A percentile compares a stretch with the other conserved stretches of the same genome.
Conservation (phyloP, 495 filamentous ascomycete genomes). For the Daldinia decipiens region DNA sequence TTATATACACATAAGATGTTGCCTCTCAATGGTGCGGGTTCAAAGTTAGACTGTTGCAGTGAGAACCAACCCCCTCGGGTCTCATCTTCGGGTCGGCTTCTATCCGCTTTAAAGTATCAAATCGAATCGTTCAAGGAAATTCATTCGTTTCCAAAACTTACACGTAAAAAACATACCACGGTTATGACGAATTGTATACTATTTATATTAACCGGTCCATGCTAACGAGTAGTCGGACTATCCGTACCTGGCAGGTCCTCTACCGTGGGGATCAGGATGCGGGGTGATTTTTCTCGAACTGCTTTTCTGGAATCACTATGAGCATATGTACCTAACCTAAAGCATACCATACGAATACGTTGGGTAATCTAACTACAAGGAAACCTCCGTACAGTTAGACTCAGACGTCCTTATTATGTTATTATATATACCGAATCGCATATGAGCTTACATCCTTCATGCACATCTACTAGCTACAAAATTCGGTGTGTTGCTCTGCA, state of each 20-base stretch:
- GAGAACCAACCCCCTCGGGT: not conserved
- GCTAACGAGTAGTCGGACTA: slow-evolving; percentile 2
- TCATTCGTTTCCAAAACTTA: slow-evolving; percentile 8
- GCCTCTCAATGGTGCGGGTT: not conserved
- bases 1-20: not conserved
- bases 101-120: slow-evolving; percentile 4
- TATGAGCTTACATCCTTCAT: slow-evolving; percentile 9
- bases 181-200: slow-evolving; percentile 17
- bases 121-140: not conserved
- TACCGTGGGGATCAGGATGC: slow-evolving; percentile 9
- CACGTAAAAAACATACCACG: slow-evolving; percentile 12
- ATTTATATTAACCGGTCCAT: slow-evolving; percentile 26
- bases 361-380: not conserved
- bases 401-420: not conserved
- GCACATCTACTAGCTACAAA: slow-evolving; percentile 3
- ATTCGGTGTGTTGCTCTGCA: slow-evolving; percentile 38
- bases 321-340: not conserved
- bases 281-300: not conserved
- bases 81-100: not conserved
- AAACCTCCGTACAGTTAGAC: not conserved
- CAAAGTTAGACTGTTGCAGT: not conserved
- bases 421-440: not conserved
- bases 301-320: not conserved
- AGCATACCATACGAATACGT: not conserved
- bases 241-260: slow-evolving; percentile 3